These are phyloP conservation scores for Conringia planisiliqua DNA, from an alignment of 345 rosid species.

Conservation along the genomic window DNA sequence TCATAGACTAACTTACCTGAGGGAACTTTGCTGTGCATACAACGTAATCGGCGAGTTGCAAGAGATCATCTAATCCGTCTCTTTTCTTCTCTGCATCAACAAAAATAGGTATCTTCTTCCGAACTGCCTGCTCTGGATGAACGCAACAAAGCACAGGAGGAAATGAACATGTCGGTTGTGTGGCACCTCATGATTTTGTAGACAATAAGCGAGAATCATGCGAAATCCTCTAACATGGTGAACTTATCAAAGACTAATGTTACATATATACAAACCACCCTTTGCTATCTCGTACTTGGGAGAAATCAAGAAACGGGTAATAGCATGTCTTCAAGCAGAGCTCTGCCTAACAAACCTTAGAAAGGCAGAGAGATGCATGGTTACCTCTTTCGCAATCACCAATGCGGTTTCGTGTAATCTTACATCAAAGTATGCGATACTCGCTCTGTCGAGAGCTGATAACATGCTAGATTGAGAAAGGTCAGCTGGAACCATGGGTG, in stretches of 20 bases:
- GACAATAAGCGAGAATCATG: background rate
- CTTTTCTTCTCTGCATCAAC: conserved; percentile 81
- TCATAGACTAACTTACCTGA: conserved; percentile 41
- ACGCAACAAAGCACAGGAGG: conserved; percentile 30
- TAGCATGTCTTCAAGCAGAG: background rate
- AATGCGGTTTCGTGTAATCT: conserved; percentile 63
- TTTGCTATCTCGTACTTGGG: background rate
- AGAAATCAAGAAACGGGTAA: background rate
- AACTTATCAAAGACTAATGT: background rate
- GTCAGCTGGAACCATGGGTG: conserved; percentile 62
- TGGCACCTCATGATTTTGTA: background rate
- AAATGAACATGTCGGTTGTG: conserved; percentile 16
- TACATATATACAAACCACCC: background rate
- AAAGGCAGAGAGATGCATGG: conserved; percentile 8
- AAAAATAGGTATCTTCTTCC: conserved; percentile 70
- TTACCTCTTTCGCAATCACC: conserved; percentile 70
- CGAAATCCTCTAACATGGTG: background rate
- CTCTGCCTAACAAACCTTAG: background rate
- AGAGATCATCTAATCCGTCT: conserved; percentile 70
- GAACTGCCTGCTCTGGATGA: conserved; percentile 75
- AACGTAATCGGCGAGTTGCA: conserved; percentile 55
- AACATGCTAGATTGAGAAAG: conserved; percentile 44
- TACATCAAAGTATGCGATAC: conserved; percentile 65
- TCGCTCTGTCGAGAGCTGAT: conserved; percentile 61
- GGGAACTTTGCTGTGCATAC: conserved; percentile 86